Base-by-base conservation (phyloP, 2,329 filamentous ascomycete genomes). In the Coniella vitis region DNA sequence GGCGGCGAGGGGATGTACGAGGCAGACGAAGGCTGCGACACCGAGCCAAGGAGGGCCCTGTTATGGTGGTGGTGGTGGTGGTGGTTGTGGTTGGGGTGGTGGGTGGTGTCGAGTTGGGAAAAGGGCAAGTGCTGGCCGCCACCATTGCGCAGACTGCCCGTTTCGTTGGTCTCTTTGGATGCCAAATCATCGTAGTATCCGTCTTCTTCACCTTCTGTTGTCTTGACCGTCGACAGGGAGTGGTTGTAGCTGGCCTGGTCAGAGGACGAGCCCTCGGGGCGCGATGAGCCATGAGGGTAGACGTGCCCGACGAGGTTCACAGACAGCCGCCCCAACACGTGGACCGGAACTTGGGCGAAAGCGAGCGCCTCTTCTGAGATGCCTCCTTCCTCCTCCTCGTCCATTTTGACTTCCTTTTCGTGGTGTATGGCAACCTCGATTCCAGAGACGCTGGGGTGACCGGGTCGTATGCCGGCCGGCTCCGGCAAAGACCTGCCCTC, bases 301-400 rank as follows among this genome's bases (percentile, higher is more conserved):
- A 53, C 48, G 7, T 53, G 51, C 19, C 51, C 51, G 32, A 51
- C 51, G 13, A 53, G 40, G 16, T 53, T 51, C 5, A 53, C 14
- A 36, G 51, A 53, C 8, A 51, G 17, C 9, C 51, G 39, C 7
- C 46, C 51, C 17, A 53, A 38, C 3, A 53, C 45, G 17, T 53
- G 51, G 13, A 53, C 42, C 5, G 51, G 51, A 2, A 53, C 51
- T 39, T 53, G 51, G 3, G 51, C 51, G 10, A 53, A 53, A 4
- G 51, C 51, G 37, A 53, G 32, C 0, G 51, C 51, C 40, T 53
- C 51, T 31, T 53, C 51, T 10, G 51, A 51, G 22, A 53, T 44
- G 16, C 40, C 39, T 4, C 49, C 51, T 7, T 47, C 44, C n/a
- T 40, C 42, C 12, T 12, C 19, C 2, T 20, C 40, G 13, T 34